A percentile compares a stretch with the other conserved stretches of the same genome.
phyloP scores from a whole-genome alignment of 225 moss, liverwort and hornwort species.

The Asterella californica region DNA sequence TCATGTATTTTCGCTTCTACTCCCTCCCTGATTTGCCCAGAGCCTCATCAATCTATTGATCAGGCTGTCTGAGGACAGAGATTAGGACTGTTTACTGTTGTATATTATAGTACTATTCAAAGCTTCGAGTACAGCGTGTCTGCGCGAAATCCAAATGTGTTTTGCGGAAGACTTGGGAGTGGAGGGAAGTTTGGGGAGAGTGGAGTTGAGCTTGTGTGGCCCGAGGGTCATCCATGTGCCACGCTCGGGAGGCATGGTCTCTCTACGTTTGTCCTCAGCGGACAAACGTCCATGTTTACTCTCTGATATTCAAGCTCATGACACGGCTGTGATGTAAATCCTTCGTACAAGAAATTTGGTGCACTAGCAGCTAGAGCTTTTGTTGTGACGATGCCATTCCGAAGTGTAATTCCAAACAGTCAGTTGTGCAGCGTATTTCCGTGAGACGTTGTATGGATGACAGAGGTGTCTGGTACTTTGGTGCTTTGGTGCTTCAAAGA shows the following conservation, averaged over 20 bases:
- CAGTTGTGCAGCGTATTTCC: not conserved
- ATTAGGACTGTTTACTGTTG: conserved; percentile 21
- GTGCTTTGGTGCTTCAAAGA: no score
- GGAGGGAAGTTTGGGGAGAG: conserved; percentile 10
- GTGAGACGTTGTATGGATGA: no score
- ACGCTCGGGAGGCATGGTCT: not conserved
- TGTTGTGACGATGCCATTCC: not conserved
- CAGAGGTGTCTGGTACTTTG: no score
- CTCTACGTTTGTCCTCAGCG: not conserved
- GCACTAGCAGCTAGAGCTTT: not conserved
- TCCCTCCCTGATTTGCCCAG: conserved; percentile 15
- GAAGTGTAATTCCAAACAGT: conserved; percentile 1
- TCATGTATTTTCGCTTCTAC: conserved; percentile 20
- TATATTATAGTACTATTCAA: conserved; percentile 26
- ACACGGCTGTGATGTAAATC: conserved; percentile 22
- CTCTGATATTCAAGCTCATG: conserved; percentile 9
- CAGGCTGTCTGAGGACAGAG: conserved; percentile 16
- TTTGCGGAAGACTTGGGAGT: conserved; percentile 5
- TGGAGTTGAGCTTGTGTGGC: not conserved
- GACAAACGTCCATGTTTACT: conserved; percentile 1
- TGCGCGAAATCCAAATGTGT: conserved; percentile 4
- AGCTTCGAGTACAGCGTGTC: conserved; percentile 14
- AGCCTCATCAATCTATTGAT: conserved; percentile 7
- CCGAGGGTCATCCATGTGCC: not conserved
- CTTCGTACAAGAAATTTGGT: conserved; percentile 11